Conservation (phyloP, 768 basidiomycete species). For the Boletus tylopilopsis region DNA sequence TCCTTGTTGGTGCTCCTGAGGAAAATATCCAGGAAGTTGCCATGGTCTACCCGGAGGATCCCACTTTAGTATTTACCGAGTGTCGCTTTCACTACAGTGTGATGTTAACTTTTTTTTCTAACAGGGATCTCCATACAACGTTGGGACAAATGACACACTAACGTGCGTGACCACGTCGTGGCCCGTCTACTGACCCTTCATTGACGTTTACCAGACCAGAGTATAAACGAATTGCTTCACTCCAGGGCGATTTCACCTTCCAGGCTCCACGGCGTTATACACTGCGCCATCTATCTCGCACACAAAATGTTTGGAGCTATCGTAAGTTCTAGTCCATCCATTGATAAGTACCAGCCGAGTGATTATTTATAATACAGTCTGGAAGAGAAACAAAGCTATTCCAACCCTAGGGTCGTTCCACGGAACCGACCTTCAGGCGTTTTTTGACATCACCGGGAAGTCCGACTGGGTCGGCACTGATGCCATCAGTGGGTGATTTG, state of each 20-base stretch:
- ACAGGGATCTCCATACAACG: constrained; percentile 28
- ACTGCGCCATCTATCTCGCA: constrained; percentile 8
- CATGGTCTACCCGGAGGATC: constrained; percentile 5
- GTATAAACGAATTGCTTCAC: constrained; percentile 1
- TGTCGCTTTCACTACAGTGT: not conserved
- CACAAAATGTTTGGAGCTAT: constrained; percentile 13
- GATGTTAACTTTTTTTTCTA: not conserved
- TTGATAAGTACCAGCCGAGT: not conserved
- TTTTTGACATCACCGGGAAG: constrained; percentile 5
- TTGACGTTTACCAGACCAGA: not conserved
- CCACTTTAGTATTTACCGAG: not conserved
- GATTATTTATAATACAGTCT: constrained; percentile 2
- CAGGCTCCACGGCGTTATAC: constrained; percentile 5
- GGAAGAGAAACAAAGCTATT: constrained; percentile 1
- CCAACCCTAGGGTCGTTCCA: constrained; percentile 18
- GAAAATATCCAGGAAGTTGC: no score
- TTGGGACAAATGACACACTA: constrained; percentile 19
- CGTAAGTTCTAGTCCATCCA: not conserved
- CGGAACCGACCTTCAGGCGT: constrained; percentile 15
- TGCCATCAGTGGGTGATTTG: constrained; percentile 1
- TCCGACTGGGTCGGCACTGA: constrained; percentile 15
- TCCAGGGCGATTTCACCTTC: constrained; percentile 18
- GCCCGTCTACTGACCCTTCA: not conserved
- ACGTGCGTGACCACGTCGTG: not conserved
- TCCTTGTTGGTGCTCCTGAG: no score